Conservation (phyloP, 176 grass and related monocot genomes). For the Oryza officinalis region DNA sequence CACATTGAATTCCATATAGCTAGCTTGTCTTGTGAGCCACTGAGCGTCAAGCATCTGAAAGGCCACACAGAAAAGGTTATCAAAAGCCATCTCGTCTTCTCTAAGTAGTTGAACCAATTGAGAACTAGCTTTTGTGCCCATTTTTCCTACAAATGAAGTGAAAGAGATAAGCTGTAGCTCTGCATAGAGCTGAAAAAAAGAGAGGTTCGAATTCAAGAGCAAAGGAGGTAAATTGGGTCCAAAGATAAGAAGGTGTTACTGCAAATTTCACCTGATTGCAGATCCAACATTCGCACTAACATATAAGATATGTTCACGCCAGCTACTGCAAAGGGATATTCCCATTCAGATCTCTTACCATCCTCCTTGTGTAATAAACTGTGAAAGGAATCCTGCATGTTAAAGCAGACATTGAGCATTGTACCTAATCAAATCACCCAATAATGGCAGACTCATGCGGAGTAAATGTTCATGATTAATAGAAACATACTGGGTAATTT, state of each 20-base stretch:
- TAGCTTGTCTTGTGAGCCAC: constrained; percentile 71
- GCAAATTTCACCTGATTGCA: constrained; percentile 57
- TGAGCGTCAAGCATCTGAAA: constrained; percentile 77
- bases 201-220: neutral
- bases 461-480: constrained; percentile 18
- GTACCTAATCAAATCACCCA: constrained; percentile 24
- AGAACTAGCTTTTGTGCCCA: constrained; percentile 56
- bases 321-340: constrained; percentile 75
- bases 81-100: constrained; percentile 72
- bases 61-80: constrained; percentile 81
- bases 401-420: constrained; percentile 29
- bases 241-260: neutral
- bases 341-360: constrained; percentile 67
- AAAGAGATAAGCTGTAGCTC: constrained; percentile 15
- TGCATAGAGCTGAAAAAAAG: neutral
- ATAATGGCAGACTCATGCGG: neutral
- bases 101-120: constrained; percentile 65
- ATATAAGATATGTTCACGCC: constrained; percentile 79
- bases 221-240: neutral
- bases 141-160: constrained; percentile 49
- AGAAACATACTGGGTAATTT: constrained; percentile 62
- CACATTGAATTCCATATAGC: constrained; percentile 96
- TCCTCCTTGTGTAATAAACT: constrained; percentile 63
- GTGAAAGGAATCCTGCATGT: constrained; percentile 70
- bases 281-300: constrained; percentile 65